A percentile compares a stretch with the other conserved stretches of the same genome.
These are phyloP conservation scores for Penicillium antarcticum DNA, from an alignment of 495 filamentous ascomycete genomes.

Conservation along the genomic window DNA sequence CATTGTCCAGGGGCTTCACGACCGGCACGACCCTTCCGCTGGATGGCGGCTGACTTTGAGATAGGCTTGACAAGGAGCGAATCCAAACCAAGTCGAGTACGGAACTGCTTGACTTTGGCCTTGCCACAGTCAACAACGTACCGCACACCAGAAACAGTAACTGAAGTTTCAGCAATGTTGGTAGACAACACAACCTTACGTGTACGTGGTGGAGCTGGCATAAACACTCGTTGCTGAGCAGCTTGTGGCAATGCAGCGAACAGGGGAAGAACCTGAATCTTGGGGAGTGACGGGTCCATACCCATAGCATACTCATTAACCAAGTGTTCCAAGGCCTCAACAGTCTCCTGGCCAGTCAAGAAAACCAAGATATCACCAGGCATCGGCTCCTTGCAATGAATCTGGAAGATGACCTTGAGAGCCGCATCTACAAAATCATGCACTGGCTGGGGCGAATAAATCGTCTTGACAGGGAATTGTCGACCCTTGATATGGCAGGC, in stretches of 20 bases:
- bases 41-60: constrained; percentile 89
- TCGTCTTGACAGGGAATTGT: constrained; percentile 78
- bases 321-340: constrained; percentile 75
- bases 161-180: constrained; percentile 97
- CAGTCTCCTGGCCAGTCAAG: constrained; percentile 89
- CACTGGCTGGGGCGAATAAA: constrained; percentile 73
- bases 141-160: constrained; percentile 90
- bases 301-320: constrained; percentile 73
- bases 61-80: constrained; percentile 89
- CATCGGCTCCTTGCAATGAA: constrained; percentile 82
- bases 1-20: constrained; percentile 90
- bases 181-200: constrained; percentile 90
- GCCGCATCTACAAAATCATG: constrained; percentile 80
- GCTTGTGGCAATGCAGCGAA: constrained; percentile 71
- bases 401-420: constrained; percentile 80
- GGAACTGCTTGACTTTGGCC: constrained; percentile 90
- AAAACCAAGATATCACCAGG: constrained; percentile 95
- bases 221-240: constrained; percentile 83
- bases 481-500: constrained; percentile 80
- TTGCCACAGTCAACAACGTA: constrained; percentile 93
- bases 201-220: constrained; percentile 67
- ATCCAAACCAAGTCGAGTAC: constrained; percentile 78
- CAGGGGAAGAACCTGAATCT: constrained; percentile 65
- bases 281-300: constrained; percentile 72
- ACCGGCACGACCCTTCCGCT: constrained; percentile 88